A percentile compares a stretch with the other conserved stretches of the same genome.
These are phyloP conservation scores for Dryadomyces quercus-mongolicae DNA, from an alignment of 2,329 filamentous ascomycete genomes.

Conservation along the genomic window DNA sequence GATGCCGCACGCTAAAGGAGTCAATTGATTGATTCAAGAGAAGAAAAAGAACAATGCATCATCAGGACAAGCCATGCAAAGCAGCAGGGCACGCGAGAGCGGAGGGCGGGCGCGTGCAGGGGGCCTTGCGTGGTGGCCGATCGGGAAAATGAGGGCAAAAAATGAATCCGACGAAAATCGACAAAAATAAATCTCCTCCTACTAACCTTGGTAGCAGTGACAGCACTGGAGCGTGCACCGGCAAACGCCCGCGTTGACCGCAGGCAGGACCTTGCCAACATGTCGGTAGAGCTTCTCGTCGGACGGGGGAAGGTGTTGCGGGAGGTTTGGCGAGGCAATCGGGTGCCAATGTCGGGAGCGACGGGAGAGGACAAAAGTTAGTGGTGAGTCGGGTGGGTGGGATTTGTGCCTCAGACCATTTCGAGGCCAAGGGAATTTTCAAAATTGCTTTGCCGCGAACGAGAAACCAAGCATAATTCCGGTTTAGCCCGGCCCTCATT, in stretches of 20 bases:
- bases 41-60: neutral
- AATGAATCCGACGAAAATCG: slow-evolving; percentile 5
- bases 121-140: neutral
- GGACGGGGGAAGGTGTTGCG: slow-evolving; percentile 21
- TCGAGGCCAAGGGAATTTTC: slow-evolving; percentile 6
- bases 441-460: slow-evolving; percentile 2
- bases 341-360: slow-evolving; percentile 23
- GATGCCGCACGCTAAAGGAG: slow-evolving; percentile 49
- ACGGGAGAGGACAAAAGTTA: slow-evolving; percentile 10
- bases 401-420: slow-evolving; percentile 12
- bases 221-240: slow-evolving; percentile 61
- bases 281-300: slow-evolving; percentile 45
- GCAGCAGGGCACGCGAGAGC: neutral
- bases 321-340: slow-evolving; percentile 24
- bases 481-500: slow-evolving; percentile 16
- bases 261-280: slow-evolving; percentile 89
- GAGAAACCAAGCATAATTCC: slow-evolving; percentile 10
- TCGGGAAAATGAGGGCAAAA: neutral
- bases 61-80: neutral
- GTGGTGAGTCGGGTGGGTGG: neutral
- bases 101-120: neutral
- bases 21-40: slow-evolving; percentile 1
- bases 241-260: slow-evolving; percentile 79
- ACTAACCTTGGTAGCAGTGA: slow-evolving; percentile 61
- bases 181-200: neutral